Base-by-base conservation (phyloP, 179 eudicot species). In the Spinacia oleracea region DNA sequence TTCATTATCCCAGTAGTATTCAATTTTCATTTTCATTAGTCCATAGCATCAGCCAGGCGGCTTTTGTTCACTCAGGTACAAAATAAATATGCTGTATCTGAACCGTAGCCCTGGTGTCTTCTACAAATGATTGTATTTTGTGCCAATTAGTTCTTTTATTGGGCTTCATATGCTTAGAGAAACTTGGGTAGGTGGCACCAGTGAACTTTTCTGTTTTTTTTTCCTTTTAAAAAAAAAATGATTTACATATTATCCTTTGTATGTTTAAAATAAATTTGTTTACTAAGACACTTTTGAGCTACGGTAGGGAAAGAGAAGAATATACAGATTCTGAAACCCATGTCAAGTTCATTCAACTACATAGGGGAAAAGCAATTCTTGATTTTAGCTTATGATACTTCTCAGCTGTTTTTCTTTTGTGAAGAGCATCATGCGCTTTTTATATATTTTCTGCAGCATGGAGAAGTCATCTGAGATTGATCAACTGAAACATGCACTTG, bases 381-480 rank as follows among this genome's bases (percentile, higher is more conserved):
- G 15, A 53, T 42, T 46, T 34, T 46, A 56, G 75, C 68, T 46
- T 23, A 43, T 40, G 59, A 27, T 25, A 34, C 32, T 53, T 11
- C 3, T 35, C 25, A 8, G 21, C n/a, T 56, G 2, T 45, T 21
- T 55, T 40, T 42, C 2, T 55, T 51, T 21, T 31, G 20, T 2
- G 20, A 73, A 21, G 51, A 73, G 14, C 48, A 65, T 45, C 64
- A n/a, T 76, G 38, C 23, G 50, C 42, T 77, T 40, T 73, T 70
- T 50, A 55, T 35, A 58, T 58, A 73, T 59, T 66, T 79, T 32
- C 31, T 86, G 79, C 93, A 92, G 95, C 74, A 34, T 66, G 69
- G 93, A 92, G 86, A 89, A 81, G 80, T 82, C 81, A 27, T 74
- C 77, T 23, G 91, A 92, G 82, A 82, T 84, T 81, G 90, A 91